Evolutionary conservation across 2,329 filamentous ascomycete genomes (phyloP).

Genomic region (Aspergillus vadensis): DNA sequence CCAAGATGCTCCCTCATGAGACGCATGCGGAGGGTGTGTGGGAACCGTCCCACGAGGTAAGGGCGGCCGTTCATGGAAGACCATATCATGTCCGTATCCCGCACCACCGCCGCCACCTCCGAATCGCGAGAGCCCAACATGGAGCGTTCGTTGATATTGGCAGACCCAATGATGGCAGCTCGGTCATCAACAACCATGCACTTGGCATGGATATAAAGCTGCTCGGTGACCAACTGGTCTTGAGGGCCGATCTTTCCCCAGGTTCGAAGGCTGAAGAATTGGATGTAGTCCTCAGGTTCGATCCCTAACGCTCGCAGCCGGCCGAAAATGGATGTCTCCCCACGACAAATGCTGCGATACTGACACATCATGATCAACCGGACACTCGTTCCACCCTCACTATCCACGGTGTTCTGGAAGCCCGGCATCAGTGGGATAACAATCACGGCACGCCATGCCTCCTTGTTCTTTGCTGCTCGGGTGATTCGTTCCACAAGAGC

Average conservation of each 20-base stretch:
- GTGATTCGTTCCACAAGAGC: slow-evolving; percentile 90
- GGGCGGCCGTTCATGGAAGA: slow-evolving; percentile 89
- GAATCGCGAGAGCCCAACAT: slow-evolving; percentile 92
- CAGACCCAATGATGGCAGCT: slow-evolving; percentile 89
- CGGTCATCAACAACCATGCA: slow-evolving; percentile 95
- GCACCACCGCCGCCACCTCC: slow-evolving; percentile 84
- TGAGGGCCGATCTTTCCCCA: slow-evolving; percentile 89
- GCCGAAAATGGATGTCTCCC: slow-evolving; percentile 88
- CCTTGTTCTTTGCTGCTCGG: slow-evolving; percentile 76
- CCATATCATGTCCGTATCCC: slow-evolving; percentile 89
- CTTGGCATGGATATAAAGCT: slow-evolving; percentile 97
- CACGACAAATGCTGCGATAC: slow-evolving; percentile 92
- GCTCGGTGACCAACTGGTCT: slow-evolving; percentile 85
- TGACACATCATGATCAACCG: slow-evolving; percentile 96
- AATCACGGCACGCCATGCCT: slow-evolving; percentile 88
- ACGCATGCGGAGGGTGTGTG: slow-evolving; percentile 87
- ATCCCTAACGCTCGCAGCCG: slow-evolving; percentile 77
- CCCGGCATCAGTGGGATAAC: slow-evolving; percentile 96
- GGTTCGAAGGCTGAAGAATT: slow-evolving; percentile 87
- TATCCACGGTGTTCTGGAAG: slow-evolving; percentile 94
- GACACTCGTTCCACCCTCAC: slow-evolving; percentile 90
- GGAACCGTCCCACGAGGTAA: slow-evolving; percentile 88
- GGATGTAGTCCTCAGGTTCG: slow-evolving; percentile 91
- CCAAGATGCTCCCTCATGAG: slow-evolving; percentile 96
- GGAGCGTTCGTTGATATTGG: slow-evolving; percentile 97